Conservation (phyloP, 2,329 filamentous ascomycete species). For the Dactylonectria estremocensis region DNA sequence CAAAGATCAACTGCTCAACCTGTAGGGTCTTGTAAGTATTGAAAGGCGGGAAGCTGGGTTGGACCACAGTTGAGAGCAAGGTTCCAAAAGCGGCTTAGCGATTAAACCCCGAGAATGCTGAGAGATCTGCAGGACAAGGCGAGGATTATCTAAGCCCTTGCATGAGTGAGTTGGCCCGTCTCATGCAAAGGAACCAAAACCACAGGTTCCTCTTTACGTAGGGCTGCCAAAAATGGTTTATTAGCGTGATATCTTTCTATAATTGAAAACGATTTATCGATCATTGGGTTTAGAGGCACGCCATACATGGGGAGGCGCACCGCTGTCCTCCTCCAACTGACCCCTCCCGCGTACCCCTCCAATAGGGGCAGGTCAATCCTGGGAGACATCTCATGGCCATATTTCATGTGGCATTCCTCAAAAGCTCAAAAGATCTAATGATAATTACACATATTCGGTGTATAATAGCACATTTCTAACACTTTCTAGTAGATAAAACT, state of each 20-base stretch:
- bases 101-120: slow-evolving; percentile 37
- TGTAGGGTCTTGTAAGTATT: not conserved
- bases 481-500: no score
- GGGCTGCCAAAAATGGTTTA: no score
- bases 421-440: not conserved
- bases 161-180: not conserved
- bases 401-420: not conserved
- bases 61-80: slow-evolving; percentile 20
- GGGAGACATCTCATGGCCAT: not conserved
- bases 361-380: not conserved
- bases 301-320: not conserved
- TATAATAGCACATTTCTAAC: no score
- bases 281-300: not conserved
- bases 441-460: no score
- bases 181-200: not conserved
- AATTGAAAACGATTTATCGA: not conserved
- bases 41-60: not conserved
- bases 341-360: not conserved
- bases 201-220: not conserved
- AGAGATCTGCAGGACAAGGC: slow-evolving; percentile 28
- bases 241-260: not conserved
- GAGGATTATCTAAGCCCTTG: slow-evolving; percentile 40
- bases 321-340: not conserved
- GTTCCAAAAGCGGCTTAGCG: slow-evolving; percentile 40
- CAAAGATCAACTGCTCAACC: not conserved